Evolutionary conservation across 1,284 basidiomycete species (phyloP).

Genomic region (Melampsora americana): DNA sequence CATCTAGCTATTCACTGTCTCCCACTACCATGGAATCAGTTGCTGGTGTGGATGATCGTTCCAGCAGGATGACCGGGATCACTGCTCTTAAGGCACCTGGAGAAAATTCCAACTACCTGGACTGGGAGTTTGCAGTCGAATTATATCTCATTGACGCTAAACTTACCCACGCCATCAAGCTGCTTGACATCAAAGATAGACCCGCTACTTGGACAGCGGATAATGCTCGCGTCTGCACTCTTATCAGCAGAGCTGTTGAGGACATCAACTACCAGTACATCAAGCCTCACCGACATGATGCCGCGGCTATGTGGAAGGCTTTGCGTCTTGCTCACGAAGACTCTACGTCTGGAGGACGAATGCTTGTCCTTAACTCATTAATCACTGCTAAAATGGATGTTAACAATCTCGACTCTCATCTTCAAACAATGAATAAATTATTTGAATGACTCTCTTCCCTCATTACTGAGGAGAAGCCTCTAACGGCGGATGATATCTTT

Average conservation of each 20-base stretch:
- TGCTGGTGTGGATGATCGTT: no score
- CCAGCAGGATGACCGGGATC: no score
- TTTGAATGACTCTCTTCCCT: neutral
- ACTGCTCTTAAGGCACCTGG: no score
- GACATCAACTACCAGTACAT: no score
- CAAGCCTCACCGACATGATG: no score
- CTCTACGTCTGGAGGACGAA: slow-evolving; percentile 6
- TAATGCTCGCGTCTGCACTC: neutral
- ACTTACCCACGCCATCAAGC: slow-evolving; percentile 7
- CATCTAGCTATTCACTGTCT: no score
- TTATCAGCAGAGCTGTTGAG: no score
- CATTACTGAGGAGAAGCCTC: neutral
- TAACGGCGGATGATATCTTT: neutral
- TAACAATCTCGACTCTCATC: neutral
- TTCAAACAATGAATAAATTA: neutral
- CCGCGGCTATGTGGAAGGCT: no score
- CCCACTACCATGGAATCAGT: no score
- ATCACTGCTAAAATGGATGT: neutral
- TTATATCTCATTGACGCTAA: neutral
- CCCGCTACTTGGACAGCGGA: neutral
- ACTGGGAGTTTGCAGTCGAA: slow-evolving; percentile 8
- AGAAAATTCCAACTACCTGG: slow-evolving; percentile 4
- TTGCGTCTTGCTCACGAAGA: no score
- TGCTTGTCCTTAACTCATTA: neutral
- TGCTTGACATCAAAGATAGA: neutral